Base-by-base conservation (phyloP, 768 basidiomycete species). In the Amanita jacksonii region DNA sequence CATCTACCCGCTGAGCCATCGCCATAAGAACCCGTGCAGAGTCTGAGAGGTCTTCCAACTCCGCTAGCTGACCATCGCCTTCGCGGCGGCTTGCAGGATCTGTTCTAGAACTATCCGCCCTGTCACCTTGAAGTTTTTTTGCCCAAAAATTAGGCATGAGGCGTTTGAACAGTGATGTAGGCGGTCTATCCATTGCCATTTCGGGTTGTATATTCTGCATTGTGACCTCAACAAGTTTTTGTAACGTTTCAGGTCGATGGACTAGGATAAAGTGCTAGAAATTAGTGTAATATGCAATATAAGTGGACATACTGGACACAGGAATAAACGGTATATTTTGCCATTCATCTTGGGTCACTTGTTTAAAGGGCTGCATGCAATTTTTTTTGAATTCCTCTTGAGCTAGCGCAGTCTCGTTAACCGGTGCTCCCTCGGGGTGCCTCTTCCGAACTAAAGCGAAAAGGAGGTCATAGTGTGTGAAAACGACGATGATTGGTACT, bases 401-500 rank as follows among this genome's bases (percentile, higher is more conserved):
- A 23, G 15, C 13, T 3, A 25, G 7, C 8, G 3, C 13, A 15
- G 15, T 9, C n/a, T 6, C 31, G 9, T 32, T 10, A 10, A 3
- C 16, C 9, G 13, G 13, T 4, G 9, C 9, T 15, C 16, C 16
- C 31, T 15, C 9, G 9, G 9, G n/a, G 6, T 0, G 9, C n/a
- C 12, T 16, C 16, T 5, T 27, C 8, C 8, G 10, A 5, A 10
- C 2, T 10, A n/a, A n/a, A n/a, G 15, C 9, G 4, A 39, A 3
- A 6, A 39, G 8, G 9, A 25, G 23, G 38, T 39, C 38, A 27
- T 22, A 39, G n/a, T 25, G 25, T 15, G 38, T 39, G 23, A 25
- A 39, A 12, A 39, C 38, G 19, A 39, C 38, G 13, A 39, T 39
- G 2, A 39, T 28, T 5, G 38, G 38, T 8, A 39, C 38, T 39